These are phyloP conservation scores for Pyricularia pennisetigena DNA, from an alignment of 2,329 filamentous ascomycete species.

Conservation along the genomic window DNA sequence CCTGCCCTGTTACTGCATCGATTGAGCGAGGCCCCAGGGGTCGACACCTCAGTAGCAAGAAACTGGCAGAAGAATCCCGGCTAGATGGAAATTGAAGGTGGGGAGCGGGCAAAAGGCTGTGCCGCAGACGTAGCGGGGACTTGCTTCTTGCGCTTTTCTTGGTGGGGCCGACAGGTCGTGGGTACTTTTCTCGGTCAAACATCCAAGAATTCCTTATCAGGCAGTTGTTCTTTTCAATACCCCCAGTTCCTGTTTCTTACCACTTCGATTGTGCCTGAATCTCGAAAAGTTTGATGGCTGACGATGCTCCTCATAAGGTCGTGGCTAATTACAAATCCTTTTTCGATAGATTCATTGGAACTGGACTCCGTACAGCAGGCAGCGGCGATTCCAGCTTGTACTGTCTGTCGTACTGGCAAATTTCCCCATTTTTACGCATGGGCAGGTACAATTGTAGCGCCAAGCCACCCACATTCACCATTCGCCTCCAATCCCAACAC, in stretches of 20 bases:
- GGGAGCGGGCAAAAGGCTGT: neutral
- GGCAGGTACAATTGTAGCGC: neutral
- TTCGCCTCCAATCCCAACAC: neutral
- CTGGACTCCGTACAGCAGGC: neutral
- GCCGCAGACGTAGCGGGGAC: neutral
- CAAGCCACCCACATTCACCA: neutral
- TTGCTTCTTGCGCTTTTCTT: neutral
- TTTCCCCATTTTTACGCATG: neutral
- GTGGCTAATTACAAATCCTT: neutral
- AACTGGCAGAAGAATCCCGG: neutral
- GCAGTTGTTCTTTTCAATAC: neutral
- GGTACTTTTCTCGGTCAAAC: neutral
- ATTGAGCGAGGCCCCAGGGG: neutral
- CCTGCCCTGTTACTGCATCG: neutral
- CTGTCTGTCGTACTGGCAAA: neutral
- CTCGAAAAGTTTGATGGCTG: too few species aligned
- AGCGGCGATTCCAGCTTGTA: neutral
- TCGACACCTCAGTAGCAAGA: neutral
- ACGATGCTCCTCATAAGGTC: neutral
- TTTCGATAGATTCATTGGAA: neutral
- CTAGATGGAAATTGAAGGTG: neutral
- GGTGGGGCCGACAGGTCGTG: neutral
- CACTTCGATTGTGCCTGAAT: neutral
- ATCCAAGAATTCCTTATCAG: neutral
- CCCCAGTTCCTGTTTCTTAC: neutral